Evolutionary conservation across 2,329 filamentous ascomycete species (phyloP), one percentile per base, ranked within the genome.

Genomic region (Nemania bipapillata): DNA sequence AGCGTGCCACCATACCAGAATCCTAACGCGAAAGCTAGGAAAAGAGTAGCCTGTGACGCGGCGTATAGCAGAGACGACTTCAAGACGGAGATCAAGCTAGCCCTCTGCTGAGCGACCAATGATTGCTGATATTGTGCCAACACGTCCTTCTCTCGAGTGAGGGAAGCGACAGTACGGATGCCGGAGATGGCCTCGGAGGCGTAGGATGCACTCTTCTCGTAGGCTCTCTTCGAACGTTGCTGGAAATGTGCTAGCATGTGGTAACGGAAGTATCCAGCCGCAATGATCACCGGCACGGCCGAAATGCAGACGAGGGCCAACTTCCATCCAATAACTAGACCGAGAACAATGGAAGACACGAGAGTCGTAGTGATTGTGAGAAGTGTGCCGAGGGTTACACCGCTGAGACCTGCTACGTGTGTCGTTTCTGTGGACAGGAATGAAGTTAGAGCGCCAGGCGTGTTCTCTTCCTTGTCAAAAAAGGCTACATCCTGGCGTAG

Each of bases 121-220:
- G 89, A 89, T 1, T 80, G 78, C 68, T 87, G 90, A 82, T 96
- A 99, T 60, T 90, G 86, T 1, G 81, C 75, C 74, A 93, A 86
- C 2, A 98, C 93, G 76, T 97, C 93, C 0, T 87, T 81, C 81
- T 99, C 96, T 9, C 95, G 89, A 0, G 94, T 97, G 52, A 99
- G 86, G 8, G 93, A 92, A 3, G 94, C 95, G 9, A 98, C 94
- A 1, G 96, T 98, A 59, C 95, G 91, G 73, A 98, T 97, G 6
- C 94, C 92, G 1, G 93, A 94, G 35, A 96, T 97, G 50, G 94
- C 94, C 80, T 99, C 96, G 54, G 94, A 96, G 11, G 96, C 96
- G 77, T 92, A 97, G 64, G 90, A 91, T 7, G 95, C 95, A 66
- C 93, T 95, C 65, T 86, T 83, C 77, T 93, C 87, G 78, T 98